Evolutionary conservation across 805 yeast genomes (phyloP).

Genomic region (Wickerhamiella sorbophila): DNA sequence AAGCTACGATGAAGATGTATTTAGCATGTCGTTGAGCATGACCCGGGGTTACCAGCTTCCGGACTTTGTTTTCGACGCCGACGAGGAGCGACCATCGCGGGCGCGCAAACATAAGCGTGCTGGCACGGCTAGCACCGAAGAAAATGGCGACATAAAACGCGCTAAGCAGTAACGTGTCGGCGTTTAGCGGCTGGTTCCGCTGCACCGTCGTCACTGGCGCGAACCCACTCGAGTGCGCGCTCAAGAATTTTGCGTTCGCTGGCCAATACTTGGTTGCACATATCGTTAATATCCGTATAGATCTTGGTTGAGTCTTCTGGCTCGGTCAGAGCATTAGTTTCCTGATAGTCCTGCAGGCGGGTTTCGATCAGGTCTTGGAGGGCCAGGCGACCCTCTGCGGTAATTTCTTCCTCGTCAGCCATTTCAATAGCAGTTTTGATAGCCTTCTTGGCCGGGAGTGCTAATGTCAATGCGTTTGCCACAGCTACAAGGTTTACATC

Average conservation of each 20-base stretch:
- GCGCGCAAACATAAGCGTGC: constrained; percentile 35
- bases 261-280: constrained; percentile 18
- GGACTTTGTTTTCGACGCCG: constrained; percentile 64
- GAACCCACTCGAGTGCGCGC: constrained; percentile 17
- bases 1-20: constrained; percentile 44
- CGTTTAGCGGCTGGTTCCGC: background rate
- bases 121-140: constrained; percentile 6
- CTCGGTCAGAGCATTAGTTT: background rate
- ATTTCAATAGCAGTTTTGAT: constrained; percentile 4
- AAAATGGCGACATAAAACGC: constrained; percentile 3
- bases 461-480: background rate
- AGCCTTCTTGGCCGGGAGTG: background rate
- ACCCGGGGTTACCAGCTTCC: constrained; percentile 69
- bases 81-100: constrained; percentile 61
- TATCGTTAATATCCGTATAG: constrained; percentile 8
- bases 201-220: background rate
- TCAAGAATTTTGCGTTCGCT: constrained; percentile 20
- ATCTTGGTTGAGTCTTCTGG: constrained; percentile 3
- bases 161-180: background rate
- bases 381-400: constrained; percentile 8
- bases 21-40: constrained; percentile 52
- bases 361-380: constrained; percentile 8
- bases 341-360: constrained; percentile 16
- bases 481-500: background rate
- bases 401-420: constrained; percentile 9